Evolutionary conservation across 352 stramenopile species (phyloP).

Genomic region (Phytophthora kernoviae): DNA sequence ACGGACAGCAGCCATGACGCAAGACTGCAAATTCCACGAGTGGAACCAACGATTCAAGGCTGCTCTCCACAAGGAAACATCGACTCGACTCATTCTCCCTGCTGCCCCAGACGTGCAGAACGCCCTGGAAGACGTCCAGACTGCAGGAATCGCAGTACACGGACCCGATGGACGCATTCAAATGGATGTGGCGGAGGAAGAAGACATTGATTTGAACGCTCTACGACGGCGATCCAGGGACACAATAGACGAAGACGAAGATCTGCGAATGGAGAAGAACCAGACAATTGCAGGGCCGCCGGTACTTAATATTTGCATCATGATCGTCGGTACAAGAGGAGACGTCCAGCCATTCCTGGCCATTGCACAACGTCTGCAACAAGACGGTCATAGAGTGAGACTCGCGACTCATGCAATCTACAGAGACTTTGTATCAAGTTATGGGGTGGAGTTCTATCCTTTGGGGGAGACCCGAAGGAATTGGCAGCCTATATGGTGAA

Average conservation of each 20-base stretch:
- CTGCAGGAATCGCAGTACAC: conserved; percentile 33
- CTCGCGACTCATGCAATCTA: conserved; percentile 92
- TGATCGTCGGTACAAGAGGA: conserved; percentile 80
- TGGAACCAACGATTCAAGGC: conserved; percentile 34
- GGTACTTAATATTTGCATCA: conserved; percentile 65
- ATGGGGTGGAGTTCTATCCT: conserved; percentile 78
- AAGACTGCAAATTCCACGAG: conserved; percentile 32
- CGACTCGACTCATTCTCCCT: conserved; percentile 1
- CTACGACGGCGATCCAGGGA: conserved; percentile 14
- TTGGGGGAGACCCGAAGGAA: conserved; percentile 71
- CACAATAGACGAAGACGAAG: conserved; percentile 17
- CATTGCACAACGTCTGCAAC: conserved; percentile 74
- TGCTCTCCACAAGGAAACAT: conserved; percentile 21
- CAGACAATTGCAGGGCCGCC: conserved; percentile 9
- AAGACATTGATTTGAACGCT: conserved; percentile 34
- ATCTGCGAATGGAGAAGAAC: conserved; percentile 1
- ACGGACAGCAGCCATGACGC: conserved; percentile 7
- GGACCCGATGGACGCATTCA: conserved; percentile 29
- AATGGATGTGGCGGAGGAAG: conserved; percentile 33
- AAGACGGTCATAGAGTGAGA: conserved; percentile 87
- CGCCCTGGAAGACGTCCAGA: conserved; percentile 23
- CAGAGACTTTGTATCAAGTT: conserved; percentile 70
- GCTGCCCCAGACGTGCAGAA: conserved; percentile 1
- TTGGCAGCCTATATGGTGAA: conserved; percentile 91
- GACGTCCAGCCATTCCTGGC: conserved; percentile 78